A percentile compares a stretch with the other conserved stretches of the same genome.
Evolutionary conservation across 129 eudicot species (phyloP).

Genomic region (Helianthus annuus): HanXRQr2.0-SUNRISE NC_035436.2:206011271-206011770

Average conservation of each 20-base stretch:
- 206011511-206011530: background rate
- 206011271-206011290: too few relatives aligned
- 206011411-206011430: background rate
- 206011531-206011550: background rate
- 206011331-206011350: background rate
- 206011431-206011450: constrained; percentile 7
- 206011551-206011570: background rate
- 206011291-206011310: too few relatives aligned
- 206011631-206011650: constrained; percentile 1
- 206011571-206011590: background rate
- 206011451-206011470: background rate
- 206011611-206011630: background rate
- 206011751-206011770: constrained; percentile 65
- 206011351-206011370: background rate
- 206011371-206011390: background rate
- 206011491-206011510: background rate
- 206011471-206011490: background rate
- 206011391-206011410: background rate
- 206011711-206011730: background rate
- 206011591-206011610: background rate
- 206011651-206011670: background rate
- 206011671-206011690: background rate
- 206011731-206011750: constrained; percentile 13
- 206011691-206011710: background rate
- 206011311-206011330: background rate